These are phyloP conservation scores for Akanthomyces muscarius DNA, from an alignment of 2,329 filamentous ascomycete genomes.

Conservation along the genomic window DNA sequence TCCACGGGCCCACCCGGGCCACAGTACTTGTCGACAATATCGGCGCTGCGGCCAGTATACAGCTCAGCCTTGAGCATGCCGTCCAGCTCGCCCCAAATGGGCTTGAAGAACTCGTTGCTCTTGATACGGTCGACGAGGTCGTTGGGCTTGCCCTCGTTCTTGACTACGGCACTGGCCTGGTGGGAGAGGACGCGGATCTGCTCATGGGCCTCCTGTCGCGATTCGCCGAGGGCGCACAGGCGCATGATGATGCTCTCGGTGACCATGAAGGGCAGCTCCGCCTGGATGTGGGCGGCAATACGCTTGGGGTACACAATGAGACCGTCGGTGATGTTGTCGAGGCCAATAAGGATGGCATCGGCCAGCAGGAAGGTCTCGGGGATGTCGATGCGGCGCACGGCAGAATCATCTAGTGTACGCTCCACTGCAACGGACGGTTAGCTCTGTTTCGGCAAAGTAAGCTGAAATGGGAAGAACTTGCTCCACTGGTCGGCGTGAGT, in stretches of 20 bases:
- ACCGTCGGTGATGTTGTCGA: slow-evolving; percentile 65
- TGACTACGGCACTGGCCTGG: slow-evolving; percentile 62
- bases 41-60: slow-evolving; percentile 42
- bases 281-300: slow-evolving; percentile 63
- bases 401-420: slow-evolving; percentile 72
- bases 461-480: slow-evolving; percentile 19
- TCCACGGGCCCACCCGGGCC: slow-evolving; percentile 37
- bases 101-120: slow-evolving; percentile 67
- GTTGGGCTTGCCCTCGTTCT: slow-evolving; percentile 64
- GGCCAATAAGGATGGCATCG: slow-evolving; percentile 62
- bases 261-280: slow-evolving; percentile 84
- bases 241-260: slow-evolving; percentile 70
- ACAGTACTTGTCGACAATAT: slow-evolving; percentile 45
- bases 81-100: slow-evolving; percentile 67
- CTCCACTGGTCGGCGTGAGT: slow-evolving; percentile 32
- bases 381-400: slow-evolving; percentile 62
- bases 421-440: slow-evolving; percentile 53
- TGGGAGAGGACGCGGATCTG: slow-evolving; percentile 79
- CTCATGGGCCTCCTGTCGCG: slow-evolving; percentile 80
- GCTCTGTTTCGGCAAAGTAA: not conserved
- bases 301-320: slow-evolving; percentile 75
- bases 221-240: slow-evolving; percentile 64
- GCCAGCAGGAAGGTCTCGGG: slow-evolving; percentile 65
- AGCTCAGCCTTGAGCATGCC: slow-evolving; percentile 59
- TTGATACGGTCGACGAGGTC: slow-evolving; percentile 78